Evolutionary conservation across 768 basidiomycete genomes (phyloP).

Genomic region (Cystofilobasidium macerans): DNA sequence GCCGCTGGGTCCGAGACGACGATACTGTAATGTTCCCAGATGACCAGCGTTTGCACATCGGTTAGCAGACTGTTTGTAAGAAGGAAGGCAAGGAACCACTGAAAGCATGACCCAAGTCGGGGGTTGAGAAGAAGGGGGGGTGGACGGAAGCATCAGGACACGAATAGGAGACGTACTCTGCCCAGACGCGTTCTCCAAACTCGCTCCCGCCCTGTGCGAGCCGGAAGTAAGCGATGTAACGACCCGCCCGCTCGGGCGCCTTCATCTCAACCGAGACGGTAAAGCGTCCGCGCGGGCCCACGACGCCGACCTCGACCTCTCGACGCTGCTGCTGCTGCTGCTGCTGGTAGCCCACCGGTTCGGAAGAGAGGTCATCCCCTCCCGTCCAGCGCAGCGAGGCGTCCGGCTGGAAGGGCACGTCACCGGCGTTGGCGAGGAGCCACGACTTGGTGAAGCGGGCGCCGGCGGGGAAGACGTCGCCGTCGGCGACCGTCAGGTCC

Average conservation of each 20-base stretch:
- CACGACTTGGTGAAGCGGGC: constrained; percentile 79
- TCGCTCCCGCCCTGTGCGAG: constrained; percentile 51
- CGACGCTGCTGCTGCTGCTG: no score
- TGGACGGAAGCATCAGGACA: neutral
- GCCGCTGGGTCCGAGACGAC: constrained; percentile 50
- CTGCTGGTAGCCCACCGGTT: no score
- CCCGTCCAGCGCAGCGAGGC: constrained; percentile 62
- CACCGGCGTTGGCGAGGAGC: constrained; percentile 50
- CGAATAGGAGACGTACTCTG: constrained; percentile 50
- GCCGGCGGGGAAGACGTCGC: constrained; percentile 66
- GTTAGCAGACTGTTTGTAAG: no score
- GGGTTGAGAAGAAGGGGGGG: constrained; percentile 12
- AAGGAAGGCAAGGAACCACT: no score
- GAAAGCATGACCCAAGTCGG: no score
- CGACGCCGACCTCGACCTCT: constrained; percentile 48
- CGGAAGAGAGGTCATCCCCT: constrained; percentile 48
- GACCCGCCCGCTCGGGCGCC: constrained; percentile 64
- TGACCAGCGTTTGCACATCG: no score
- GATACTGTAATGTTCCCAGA: constrained; percentile 49
- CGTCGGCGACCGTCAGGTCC: constrained; percentile 64
- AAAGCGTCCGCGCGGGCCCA: constrained; percentile 50
- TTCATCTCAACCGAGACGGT: constrained; percentile 69
- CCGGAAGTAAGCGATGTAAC: constrained; percentile 68
- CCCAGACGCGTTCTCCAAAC: constrained; percentile 68
- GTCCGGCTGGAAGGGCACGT: constrained; percentile 50